Conservation (phyloP, 1,139 yeast species). For the Pichia sp. region DNA sequence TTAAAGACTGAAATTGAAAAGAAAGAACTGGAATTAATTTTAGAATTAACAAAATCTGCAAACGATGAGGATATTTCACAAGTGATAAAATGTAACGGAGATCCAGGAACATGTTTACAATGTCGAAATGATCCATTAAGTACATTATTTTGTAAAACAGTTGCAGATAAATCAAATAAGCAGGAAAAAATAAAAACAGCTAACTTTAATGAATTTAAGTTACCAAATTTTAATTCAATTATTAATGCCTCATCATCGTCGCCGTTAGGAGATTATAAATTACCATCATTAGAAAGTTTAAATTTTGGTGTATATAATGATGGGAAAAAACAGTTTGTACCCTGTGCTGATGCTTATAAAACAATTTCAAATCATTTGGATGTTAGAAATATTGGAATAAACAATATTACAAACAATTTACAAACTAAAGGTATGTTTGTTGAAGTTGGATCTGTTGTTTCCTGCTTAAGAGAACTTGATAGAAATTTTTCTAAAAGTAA, state of each 20-base stretch:
- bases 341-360: constrained; percentile 84
- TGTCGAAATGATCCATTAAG: constrained; percentile 88
- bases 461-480: constrained; percentile 73
- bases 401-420: constrained; percentile 66
- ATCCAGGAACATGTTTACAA: constrained; percentile 82
- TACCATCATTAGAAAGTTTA: constrained; percentile 24
- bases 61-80: constrained; percentile 18
- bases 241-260: background rate
- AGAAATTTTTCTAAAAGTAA: constrained; percentile 40
- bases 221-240: constrained; percentile 11
- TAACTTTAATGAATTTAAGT: constrained; percentile 2
- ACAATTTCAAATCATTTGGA: constrained; percentile 76
- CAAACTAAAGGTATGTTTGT: constrained; percentile 84
- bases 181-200: background rate
- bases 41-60: constrained; percentile 16
- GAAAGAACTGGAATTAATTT: constrained; percentile 18
- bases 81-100: constrained; percentile 64
- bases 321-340: constrained; percentile 44
- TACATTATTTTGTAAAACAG: constrained; percentile 78
- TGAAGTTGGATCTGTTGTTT: constrained; percentile 81
- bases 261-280: constrained; percentile 7
- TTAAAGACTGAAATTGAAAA: constrained; percentile 22
- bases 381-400: constrained; percentile 65
- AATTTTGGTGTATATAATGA: constrained; percentile 16
- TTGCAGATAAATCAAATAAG: constrained; percentile 37